Conservation (phyloP, 2,329 filamentous ascomycete genomes). For the Monilinia vaccinii-corymbosi region DNA sequence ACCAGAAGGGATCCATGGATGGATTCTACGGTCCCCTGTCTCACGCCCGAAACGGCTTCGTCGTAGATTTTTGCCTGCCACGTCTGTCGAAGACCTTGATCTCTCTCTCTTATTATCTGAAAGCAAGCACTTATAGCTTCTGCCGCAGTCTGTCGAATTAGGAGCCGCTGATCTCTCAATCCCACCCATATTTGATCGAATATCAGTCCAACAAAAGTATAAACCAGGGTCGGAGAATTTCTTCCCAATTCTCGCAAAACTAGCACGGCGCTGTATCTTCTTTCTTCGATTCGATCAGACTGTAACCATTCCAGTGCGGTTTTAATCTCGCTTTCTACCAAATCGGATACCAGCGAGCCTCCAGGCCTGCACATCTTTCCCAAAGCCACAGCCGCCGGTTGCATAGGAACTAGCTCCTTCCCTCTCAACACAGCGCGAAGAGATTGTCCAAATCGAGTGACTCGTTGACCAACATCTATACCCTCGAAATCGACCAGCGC, state of each 20-base stretch:
- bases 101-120: constrained; percentile 88
- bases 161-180: constrained; percentile 76
- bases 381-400: constrained; percentile 78
- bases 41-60: constrained; percentile 72
- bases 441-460: constrained; percentile 86
- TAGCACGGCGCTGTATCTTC: constrained; percentile 86
- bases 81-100: constrained; percentile 73
- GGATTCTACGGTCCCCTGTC: constrained; percentile 71
- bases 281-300: constrained; percentile 85
- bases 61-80: constrained; percentile 91
- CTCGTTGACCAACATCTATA: constrained; percentile 86
- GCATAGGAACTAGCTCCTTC: constrained; percentile 85
- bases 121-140: constrained; percentile 94
- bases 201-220: constrained; percentile 88
- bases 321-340: constrained; percentile 95
- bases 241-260: constrained; percentile 83
- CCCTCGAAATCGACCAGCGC: constrained; percentile 93
- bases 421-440: constrained; percentile 81
- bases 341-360: constrained; percentile 85
- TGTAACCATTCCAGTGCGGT: constrained; percentile 95
- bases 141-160: constrained; percentile 85
- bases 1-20: constrained; percentile 92
- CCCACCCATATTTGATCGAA: constrained; percentile 96
- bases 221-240: constrained; percentile 91
- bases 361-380: constrained; percentile 88